Base-by-base conservation (phyloP, 306 rosid species). In the Hippophae tibetana region DNA sequence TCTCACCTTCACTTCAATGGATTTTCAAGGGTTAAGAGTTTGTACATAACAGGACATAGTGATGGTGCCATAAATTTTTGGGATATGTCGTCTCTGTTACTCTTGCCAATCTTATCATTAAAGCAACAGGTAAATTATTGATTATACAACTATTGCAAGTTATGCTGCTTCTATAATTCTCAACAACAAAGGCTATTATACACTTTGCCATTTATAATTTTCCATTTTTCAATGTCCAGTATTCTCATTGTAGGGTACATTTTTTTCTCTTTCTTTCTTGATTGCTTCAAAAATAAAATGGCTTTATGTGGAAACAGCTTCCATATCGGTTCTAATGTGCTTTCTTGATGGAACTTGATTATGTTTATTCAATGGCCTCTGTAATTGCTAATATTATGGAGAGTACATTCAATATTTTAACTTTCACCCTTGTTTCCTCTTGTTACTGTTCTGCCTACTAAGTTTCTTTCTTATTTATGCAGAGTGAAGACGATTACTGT, bases 21-120 rank as follows among this genome's bases (percentile, higher is more conserved):
- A 79, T 90, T 90, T 79, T 82, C 81, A 9, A 84, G 56, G 65
- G 69, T 77, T 8, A 81, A 69, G 69, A 84, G 79, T 74, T 42
- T 90, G 73, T 87, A 87, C 78, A 84, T 90, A 72, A 81, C 89
- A 53, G 97, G 97, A 73, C 97, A 90, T 63, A 66, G 71, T 52
- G 77, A 83, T 58, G 97, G 97, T 65, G 78, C 86, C 46, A 61
- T 85, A 52, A 85, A 74, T 18, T 82, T 90, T 70, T 90, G 97
- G 94, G 97, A 90, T 74, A 83, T 86, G 5, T 77, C 96, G 23
- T 82, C 81, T 59, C 90, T 87, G 52, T 55, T 79, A 59, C 82
- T 87, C 54, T 52, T 76, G 55, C 94, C 96, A 61, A 65, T 83
- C 65, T 52, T 82, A 51, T 83, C 89, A 13, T 27, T 90, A 68